phyloP scores from a whole-genome alignment of 1,284 basidiomycete genomes.

The Gymnopus androsaceus region DNA sequence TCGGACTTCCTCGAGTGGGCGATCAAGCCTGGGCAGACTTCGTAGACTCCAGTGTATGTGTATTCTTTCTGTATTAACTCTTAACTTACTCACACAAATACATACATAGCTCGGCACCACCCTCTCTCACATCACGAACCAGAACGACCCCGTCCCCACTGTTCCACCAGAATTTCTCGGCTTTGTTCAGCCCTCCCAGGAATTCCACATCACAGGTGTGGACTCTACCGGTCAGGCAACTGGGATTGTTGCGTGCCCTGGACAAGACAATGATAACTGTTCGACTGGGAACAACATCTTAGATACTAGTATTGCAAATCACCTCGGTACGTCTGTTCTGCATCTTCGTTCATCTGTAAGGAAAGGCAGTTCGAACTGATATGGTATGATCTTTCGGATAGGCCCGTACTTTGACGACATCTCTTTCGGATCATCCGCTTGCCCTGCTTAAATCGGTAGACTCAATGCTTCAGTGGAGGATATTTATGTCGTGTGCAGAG shows the following conservation, averaged over 20 bases:
- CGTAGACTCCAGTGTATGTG: conserved; percentile 36
- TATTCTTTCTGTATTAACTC: neutral
- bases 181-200: conserved; percentile 35
- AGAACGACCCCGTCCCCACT: conserved; percentile 40
- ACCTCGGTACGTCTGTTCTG: conserved; percentile 16
- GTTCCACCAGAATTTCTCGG: conserved; percentile 36
- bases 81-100: neutral
- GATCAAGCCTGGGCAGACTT: conserved; percentile 48
- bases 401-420: conserved; percentile 25
- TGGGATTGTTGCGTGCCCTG: conserved; percentile 23
- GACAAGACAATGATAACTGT: conserved; percentile 27
- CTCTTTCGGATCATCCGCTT: conserved; percentile 19
- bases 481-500: too few relatives aligned
- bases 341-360: neutral
- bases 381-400: neutral
- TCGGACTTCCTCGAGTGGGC: conserved; percentile 46
- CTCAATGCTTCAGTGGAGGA: neutral
- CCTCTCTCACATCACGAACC: conserved; percentile 35
- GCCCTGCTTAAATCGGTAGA: conserved; percentile 19
- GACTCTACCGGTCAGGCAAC: conserved; percentile 27
- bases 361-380: neutral
- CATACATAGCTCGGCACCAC: conserved; percentile 26
- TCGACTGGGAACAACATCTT: conserved; percentile 22
- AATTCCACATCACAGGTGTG: conserved; percentile 38
- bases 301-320: conserved; percentile 17